Conservation (phyloP, 2,329 filamentous ascomycete species). For the Fusarium transvaalense region DNA sequence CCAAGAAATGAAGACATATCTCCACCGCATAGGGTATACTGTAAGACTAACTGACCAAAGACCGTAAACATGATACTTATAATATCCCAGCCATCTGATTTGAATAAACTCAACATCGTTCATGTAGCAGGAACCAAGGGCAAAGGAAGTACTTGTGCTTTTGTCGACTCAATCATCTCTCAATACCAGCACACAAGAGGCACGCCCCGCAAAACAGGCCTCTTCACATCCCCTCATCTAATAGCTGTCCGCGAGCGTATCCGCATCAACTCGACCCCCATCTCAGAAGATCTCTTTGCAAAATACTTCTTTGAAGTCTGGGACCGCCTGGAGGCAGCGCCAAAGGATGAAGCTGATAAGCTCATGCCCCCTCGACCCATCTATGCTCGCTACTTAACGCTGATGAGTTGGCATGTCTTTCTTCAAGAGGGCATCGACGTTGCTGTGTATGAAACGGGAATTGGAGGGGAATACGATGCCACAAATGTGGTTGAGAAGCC, state of each 20-base stretch:
- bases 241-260: conserved; percentile 76
- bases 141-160: conserved; percentile 80
- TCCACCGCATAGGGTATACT: conserved; percentile 81
- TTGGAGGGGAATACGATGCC: conserved; percentile 76
- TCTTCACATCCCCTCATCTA: conserved; percentile 78
- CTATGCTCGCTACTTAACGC: conserved; percentile 72
- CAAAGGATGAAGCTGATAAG: conserved; percentile 49
- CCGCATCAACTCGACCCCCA: conserved; percentile 68
- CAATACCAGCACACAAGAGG: conserved; percentile 57
- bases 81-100: conserved; percentile 56
- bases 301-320: conserved; percentile 77
- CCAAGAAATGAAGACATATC: conserved; percentile 83
- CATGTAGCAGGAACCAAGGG: conserved; percentile 83
- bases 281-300: conserved; percentile 70
- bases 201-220: conserved; percentile 64
- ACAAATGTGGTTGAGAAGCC: conserved; percentile 74
- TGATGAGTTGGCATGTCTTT: conserved; percentile 77
- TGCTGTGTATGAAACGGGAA: conserved; percentile 75
- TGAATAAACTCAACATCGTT: conserved; percentile 73
- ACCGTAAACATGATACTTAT: not conserved
- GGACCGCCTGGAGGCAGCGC: conserved; percentile 63
- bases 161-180: conserved; percentile 71
- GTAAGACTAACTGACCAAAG: conserved; percentile 47
- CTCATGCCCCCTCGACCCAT: conserved; percentile 61
- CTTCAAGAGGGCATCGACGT: conserved; percentile 71